A percentile compares a stretch with the other conserved stretches of the same genome.
Evolutionary conservation across 768 basidiomycete species (phyloP).

Genomic region (Nevesoporus exiguus): DNA sequence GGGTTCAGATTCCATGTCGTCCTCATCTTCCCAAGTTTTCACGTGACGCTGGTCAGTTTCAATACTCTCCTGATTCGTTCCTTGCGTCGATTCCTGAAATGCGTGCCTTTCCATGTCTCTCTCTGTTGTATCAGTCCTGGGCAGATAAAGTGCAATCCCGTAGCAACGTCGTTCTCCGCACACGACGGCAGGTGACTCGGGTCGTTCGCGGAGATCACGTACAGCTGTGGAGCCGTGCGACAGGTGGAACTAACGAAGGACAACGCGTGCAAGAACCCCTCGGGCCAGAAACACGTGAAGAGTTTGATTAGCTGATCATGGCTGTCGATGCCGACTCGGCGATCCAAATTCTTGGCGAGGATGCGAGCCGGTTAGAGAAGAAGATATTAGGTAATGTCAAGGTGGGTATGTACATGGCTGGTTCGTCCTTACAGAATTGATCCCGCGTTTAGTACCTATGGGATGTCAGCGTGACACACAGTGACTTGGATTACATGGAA

Average conservation of each 20-base stretch:
- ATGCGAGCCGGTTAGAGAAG: background rate
- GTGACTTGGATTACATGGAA: background rate
- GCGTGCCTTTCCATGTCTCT: constrained; percentile 6
- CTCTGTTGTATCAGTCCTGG: background rate
- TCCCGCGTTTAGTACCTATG: background rate
- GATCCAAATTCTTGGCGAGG: constrained; percentile 1
- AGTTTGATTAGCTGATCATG: constrained; percentile 5
- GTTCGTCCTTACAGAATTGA: background rate
- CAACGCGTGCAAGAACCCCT: background rate
- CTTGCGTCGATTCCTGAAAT: constrained; percentile 11
- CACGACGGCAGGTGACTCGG: background rate
- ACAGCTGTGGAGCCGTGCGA: constrained; percentile 3
- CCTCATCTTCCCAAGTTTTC: background rate
- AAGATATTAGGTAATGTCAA: background rate
- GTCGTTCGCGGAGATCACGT: background rate
- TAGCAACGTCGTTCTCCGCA: background rate
- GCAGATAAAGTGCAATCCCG: constrained; percentile 1
- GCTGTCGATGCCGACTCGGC: constrained; percentile 8
- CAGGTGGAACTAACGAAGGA: constrained; percentile 3
- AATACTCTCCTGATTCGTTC: constrained; percentile 8
- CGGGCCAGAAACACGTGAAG: background rate
- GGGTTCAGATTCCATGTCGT: background rate
- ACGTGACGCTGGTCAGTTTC: background rate
- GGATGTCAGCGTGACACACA: background rate
- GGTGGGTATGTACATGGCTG: background rate